phyloP scores from a whole-genome alignment of 805 yeast genomes.

The Sugiyamaella marilandica region DNA sequence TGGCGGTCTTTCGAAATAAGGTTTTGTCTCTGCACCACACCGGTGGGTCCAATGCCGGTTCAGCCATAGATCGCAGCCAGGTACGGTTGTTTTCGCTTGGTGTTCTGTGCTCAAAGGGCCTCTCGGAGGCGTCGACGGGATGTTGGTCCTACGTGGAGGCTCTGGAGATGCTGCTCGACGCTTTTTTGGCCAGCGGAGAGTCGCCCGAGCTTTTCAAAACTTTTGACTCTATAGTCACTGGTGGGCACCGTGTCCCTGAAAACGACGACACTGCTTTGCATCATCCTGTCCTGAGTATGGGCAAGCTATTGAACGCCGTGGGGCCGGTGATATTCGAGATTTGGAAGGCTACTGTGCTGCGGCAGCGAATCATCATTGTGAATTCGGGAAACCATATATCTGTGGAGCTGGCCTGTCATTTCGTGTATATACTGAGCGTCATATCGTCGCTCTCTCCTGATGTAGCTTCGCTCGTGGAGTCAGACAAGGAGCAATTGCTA shows the following conservation, averaged over 20 bases:
- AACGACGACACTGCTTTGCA: conserved; percentile 34
- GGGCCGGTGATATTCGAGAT: conserved; percentile 65
- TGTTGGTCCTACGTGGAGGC: conserved; percentile 39
- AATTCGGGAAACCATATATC: conserved; percentile 32
- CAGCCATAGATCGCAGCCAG: conserved; percentile 1
- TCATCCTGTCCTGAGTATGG: conserved; percentile 36
- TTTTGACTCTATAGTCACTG: conserved; percentile 6
- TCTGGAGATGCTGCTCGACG: conserved; percentile 19
- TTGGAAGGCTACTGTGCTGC: conserved; percentile 57
- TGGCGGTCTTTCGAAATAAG: conserved; percentile 44
- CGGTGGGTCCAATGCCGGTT: not conserved
- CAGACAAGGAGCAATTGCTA: conserved; percentile 12
- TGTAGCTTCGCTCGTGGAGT: conserved; percentile 35
- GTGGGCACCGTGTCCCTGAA: not conserved
- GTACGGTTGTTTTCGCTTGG: conserved; percentile 63
- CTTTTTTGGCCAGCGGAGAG: conserved; percentile 5
- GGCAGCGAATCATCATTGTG: conserved; percentile 50
- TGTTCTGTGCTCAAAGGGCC: conserved; percentile 32
- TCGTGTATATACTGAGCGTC: conserved; percentile 54
- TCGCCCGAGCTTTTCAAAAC: conserved; percentile 9
- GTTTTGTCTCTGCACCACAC: not conserved
- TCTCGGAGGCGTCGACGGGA: conserved; percentile 13
- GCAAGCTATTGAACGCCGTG: conserved; percentile 42
- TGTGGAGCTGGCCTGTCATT: conserved; percentile 42
- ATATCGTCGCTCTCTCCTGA: conserved; percentile 63